phyloP scores from a whole-genome alignment of 2,329 filamentous ascomycete genomes.

The Polychaeton citri region DNA sequence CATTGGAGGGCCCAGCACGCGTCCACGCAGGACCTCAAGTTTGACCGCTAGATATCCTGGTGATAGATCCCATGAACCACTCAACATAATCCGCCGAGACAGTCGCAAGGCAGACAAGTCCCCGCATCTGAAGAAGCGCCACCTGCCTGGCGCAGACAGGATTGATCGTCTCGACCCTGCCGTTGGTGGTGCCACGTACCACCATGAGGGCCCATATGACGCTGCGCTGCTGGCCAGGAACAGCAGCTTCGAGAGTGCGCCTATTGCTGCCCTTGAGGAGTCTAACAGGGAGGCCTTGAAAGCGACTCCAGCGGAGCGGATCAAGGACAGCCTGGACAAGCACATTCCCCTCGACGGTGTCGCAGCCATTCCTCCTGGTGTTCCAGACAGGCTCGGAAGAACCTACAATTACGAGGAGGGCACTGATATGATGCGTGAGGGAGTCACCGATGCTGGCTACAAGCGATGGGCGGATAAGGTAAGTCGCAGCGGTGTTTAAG shows the following conservation, averaged over 20 bases:
- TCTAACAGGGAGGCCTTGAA: conserved; percentile 64
- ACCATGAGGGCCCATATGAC: conserved; percentile 86
- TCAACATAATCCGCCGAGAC: conserved; percentile 53
- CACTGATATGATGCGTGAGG: conserved; percentile 70
- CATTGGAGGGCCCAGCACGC: conserved; percentile 6
- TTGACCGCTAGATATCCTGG: conserved; percentile 48
- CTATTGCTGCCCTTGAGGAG: conserved; percentile 60
- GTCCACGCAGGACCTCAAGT: conserved; percentile 36
- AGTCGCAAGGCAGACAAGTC: conserved; percentile 52
- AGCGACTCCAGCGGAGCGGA: conserved; percentile 68
- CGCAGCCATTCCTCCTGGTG: conserved; percentile 61
- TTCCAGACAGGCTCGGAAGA: conserved; percentile 53
- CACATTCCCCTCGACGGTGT: conserved; percentile 74
- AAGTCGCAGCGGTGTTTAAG: conserved; percentile 25
- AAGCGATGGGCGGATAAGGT: conserved; percentile 63
- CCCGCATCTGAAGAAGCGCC: conserved; percentile 51
- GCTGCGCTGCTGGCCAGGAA: conserved; percentile 67
- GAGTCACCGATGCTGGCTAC: conserved; percentile 57
- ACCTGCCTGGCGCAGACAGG: conserved; percentile 55
- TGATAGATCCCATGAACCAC: conserved; percentile 51
- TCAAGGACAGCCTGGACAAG: conserved; percentile 56
- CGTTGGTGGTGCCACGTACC: conserved; percentile 54
- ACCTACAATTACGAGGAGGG: conserved; percentile 72
- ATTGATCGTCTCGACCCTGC: conserved; percentile 68
- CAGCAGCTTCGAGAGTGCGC: conserved; percentile 46